Evolutionary conservation across 2,329 filamentous ascomycete species (phyloP).

Genomic region (Curvularia lunata): DNA sequence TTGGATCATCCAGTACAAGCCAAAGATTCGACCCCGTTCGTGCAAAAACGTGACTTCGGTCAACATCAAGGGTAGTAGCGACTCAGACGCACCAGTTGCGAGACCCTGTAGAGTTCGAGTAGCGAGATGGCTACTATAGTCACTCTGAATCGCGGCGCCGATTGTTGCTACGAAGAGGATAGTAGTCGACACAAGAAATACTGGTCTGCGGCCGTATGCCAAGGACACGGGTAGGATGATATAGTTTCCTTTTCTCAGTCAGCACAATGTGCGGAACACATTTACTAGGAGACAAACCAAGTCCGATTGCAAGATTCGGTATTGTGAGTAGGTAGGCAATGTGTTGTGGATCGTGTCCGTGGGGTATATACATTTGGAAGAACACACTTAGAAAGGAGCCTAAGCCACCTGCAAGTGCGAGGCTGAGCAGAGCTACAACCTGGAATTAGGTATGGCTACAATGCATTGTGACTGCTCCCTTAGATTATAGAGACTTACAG

Average conservation of each 20-base stretch:
- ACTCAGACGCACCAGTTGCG: conserved; percentile 1
- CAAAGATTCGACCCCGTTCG: conserved; percentile 4
- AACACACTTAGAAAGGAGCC: not conserved
- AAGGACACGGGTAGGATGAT: not conserved
- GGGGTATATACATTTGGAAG: not conserved
- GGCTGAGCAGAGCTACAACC: too few relatives aligned
- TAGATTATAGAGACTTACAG: too few relatives aligned
- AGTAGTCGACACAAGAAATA: not conserved
- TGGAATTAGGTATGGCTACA: too few relatives aligned
- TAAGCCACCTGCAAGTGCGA: not conserved
- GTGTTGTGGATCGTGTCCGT: not conserved
- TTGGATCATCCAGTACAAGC: conserved; percentile 6
- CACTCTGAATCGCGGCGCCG: not conserved
- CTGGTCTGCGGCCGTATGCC: conserved; percentile 2
- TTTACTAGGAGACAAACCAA: too few relatives aligned
- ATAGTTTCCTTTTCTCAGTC: too few relatives aligned
- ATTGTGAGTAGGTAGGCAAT: not conserved
- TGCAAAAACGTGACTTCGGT: conserved; percentile 9
- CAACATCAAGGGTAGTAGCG: conserved; percentile 3
- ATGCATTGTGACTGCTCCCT: too few relatives aligned
- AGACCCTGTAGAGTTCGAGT: conserved; percentile 3
- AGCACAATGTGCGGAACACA: too few relatives aligned
- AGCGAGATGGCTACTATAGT: not conserved
- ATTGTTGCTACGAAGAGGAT: conserved; percentile 1
- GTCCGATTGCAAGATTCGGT: not conserved